Percentiles rank a stretch among this genome's conserved stretches.
Evolutionary conservation across 176 grass and related monocot genomes (phyloP).

Genomic region (Pontederia crassipes): DNA sequence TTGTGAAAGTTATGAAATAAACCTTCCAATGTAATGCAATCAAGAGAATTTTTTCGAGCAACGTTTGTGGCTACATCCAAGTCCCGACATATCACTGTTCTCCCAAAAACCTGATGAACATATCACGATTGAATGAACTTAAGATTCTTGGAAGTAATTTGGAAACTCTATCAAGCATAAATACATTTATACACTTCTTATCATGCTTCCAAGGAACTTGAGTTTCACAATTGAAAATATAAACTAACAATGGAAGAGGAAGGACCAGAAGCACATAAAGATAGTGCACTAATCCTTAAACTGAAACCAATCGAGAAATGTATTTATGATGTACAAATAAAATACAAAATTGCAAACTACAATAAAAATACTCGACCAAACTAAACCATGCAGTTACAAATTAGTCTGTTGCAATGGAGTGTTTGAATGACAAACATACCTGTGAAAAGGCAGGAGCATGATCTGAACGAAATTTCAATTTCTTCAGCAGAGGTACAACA

Average conservation of each 20-base stretch:
- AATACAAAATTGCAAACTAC: neutral
- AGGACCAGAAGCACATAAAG: too few relatives aligned
- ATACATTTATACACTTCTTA: too few relatives aligned
- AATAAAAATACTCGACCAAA: neutral
- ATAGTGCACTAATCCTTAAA: too few relatives aligned
- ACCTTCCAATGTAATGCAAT: constrained; percentile 99
- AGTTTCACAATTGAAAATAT: too few relatives aligned
- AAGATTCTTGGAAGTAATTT: neutral
- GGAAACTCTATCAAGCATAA: neutral
- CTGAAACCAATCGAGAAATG: too few relatives aligned
- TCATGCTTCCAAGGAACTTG: too few relatives aligned
- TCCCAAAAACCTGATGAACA: constrained; percentile 85
- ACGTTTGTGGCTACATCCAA: constrained; percentile 84
- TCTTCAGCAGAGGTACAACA: constrained; percentile 89
- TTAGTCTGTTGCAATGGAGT: too few relatives aligned
- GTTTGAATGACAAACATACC: constrained; percentile 31
- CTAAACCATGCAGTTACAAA: neutral
- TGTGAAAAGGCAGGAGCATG: constrained; percentile 77
- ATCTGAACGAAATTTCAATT: constrained; percentile 77
- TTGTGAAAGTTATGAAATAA: constrained; percentile 7
- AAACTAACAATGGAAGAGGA: too few relatives aligned
- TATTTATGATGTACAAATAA: too few relatives aligned
- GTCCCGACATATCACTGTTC: constrained; percentile 94
- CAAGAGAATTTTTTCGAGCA: constrained; percentile 67
- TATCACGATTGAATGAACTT: constrained; percentile 11